These are phyloP conservation scores for Venturiaceae sp. DNA, from an alignment of 2,329 filamentous ascomycete genomes.

Conservation along the genomic window DNA sequence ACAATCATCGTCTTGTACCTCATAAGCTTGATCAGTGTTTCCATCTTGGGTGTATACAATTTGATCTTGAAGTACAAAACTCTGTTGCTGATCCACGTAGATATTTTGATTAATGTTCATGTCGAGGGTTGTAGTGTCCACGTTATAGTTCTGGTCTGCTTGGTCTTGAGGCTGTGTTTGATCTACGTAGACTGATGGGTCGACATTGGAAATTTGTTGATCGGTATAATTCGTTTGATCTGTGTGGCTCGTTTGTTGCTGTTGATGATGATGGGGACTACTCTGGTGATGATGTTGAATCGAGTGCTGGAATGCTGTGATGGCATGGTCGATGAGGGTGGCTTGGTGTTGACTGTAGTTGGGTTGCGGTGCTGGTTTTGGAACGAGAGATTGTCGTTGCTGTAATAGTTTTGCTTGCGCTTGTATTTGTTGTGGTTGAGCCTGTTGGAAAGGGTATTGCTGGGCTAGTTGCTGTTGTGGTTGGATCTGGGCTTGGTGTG, in stretches of 20 bases:
- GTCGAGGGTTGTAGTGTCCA: not conserved
- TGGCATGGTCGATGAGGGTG: not conserved
- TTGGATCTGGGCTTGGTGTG: conserved; percentile 7
- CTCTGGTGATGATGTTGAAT: too few species aligned
- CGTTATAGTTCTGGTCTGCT: not conserved
- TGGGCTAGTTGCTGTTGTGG: conserved; percentile 1
- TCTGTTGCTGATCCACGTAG: not conserved
- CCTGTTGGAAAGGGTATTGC: not conserved
- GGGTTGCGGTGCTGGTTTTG: not conserved
- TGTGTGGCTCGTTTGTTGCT: not conserved
- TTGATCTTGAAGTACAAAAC: not conserved
- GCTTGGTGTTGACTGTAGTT: not conserved
- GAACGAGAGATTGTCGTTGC: not conserved
- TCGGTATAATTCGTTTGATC: too few species aligned
- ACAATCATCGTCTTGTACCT: not conserved
- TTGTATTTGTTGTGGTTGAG: not conserved
- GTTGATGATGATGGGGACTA: too few species aligned
- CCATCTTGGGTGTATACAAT: not conserved
- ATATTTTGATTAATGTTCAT: not conserved
- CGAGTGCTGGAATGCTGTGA: not conserved
- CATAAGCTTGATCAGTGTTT: not conserved
- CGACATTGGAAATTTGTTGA: too few species aligned
- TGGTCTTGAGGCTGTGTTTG: not conserved
- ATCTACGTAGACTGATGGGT: not conserved
- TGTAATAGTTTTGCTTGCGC: not conserved